Base-by-base conservation (phyloP, 257 asterid genomes). In the Solanum boliviense region DNA sequence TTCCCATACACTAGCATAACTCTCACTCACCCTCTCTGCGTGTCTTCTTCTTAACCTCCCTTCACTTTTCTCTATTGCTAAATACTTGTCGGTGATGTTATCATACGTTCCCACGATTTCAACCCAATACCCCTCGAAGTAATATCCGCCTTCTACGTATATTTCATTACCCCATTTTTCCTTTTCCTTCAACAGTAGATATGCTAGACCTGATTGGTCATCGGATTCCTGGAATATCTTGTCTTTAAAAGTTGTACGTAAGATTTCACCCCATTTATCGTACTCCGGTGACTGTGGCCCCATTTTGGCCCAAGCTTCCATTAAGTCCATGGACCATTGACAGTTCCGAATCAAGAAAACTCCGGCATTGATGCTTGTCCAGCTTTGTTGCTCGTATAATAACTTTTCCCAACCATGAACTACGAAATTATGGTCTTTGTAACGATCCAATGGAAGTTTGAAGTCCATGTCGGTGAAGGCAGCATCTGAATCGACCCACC, bases 401-500 rank as follows among this genome's bases (percentile, higher is more conserved):
- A 95, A 56, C 18, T 84, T 52, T 2, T 90, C 91, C 99, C 99
- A 97, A 7, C 99, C 99, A 90, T 97, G 99, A 71, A 96, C 85
- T 11, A 97, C 99, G 29, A 97, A 27, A 84, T 97, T 97, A 72
- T 92, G 92, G 38, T 32, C 88, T 81, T 87, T 91, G 94, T 97
- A 97, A 13, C 95, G 92, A 25, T 89, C 92, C 88, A 97, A 82
- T 12, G 99, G 99, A 2, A 91, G 91, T 84, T 68, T 86, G 84
- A 97, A 97, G 90, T 95, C 99, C 99, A 97, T 97, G 86, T 97
- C 99, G n/a, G 99, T 97, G 88, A 97, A 87, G 9, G 98, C 99
- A 6, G 99, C 99, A 89, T 97, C 99, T 74, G 99, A 95, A 68
- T 97, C 99, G 3, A 97, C 98, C 99, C 99, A 97, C 99, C 99